Evolutionary conservation across 371 early-diverging fungal species (phyloP), one percentile per base, ranked within the genome.

Genomic region (Lichtheimia corymbifera): DNA sequence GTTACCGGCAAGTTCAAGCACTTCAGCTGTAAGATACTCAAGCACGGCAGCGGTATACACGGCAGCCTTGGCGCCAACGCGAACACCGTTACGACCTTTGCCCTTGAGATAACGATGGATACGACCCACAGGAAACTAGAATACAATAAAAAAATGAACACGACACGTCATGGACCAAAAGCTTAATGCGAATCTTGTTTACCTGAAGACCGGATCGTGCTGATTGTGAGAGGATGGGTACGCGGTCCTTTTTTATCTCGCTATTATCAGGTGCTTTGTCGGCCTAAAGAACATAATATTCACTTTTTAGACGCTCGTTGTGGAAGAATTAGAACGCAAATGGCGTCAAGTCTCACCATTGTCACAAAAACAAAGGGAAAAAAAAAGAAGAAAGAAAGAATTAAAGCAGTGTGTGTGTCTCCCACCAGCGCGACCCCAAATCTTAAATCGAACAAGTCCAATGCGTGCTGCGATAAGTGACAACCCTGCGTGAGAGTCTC

Each of bases 11-110:
- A 94, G 82, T 76, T 94, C 95, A 44, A 94, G 82, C 15, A 94
- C 92, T 82, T 94, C 95, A 15, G 95, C 95, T 50, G 92, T 92
- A 63, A 94, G 79, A 70, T 94, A 94, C 80, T 94, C 95, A 53
- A 94, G 81, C 64, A 94, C 91, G 5, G 95, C 95, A 17, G 95
- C 93, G 58, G 90, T 86, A 72, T 94, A 94, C 6, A 94, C 93
- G 3, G 94, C 92, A n/a, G 95, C 93, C 67, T 92, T 91, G 56
- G 93, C 91, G 4, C 95, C 93, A 9, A 94, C 93, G 59, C 95
- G 91, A 59, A 89, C 85, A 61, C 92, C 84, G 76, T 82, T 85
- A 65, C 88, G 84, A 18, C 90, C 86, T 63, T 86, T 84, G 62
- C 85, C 83, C 75, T 93, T 93, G 66, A 94, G 77, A 72, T 93